Evolutionary conservation across 2,329 filamentous ascomycete genomes (phyloP).

Genomic region (Periconia digitata): DNA sequence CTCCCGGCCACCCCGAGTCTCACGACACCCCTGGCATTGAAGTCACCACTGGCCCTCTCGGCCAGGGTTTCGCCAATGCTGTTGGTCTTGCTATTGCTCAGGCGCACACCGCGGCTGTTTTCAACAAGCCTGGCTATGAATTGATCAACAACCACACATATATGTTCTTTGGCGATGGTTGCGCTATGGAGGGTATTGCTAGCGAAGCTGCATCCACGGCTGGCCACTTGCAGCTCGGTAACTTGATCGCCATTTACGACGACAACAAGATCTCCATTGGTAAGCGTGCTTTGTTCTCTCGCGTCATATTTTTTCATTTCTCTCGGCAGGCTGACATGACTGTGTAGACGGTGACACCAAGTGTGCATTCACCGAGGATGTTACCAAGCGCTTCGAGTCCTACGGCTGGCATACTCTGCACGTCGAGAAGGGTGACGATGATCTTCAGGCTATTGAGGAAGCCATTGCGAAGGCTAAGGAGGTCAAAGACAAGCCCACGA

Average conservation of each 20-base stretch:
- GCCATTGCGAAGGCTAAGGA: slow-evolving; percentile 83
- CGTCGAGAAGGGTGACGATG: slow-evolving; percentile 85
- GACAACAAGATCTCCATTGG: slow-evolving; percentile 95
- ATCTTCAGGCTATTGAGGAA: slow-evolving; percentile 83
- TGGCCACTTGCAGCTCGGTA: slow-evolving; percentile 95
- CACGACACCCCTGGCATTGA: slow-evolving; percentile 97
- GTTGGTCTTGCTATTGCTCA: slow-evolving; percentile 97
- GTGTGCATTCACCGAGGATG: slow-evolving; percentile 95
- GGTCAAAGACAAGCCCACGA: slow-evolving; percentile 92
- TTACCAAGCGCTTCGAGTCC: slow-evolving; percentile 88
- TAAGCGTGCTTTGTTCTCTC: slow-evolving; percentile 49
- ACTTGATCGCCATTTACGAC: slow-evolving; percentile 95
- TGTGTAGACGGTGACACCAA: slow-evolving; percentile 85
- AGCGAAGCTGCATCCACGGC: slow-evolving; percentile 89
- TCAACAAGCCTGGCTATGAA: slow-evolving; percentile 95
- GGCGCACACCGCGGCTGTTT: slow-evolving; percentile 83
- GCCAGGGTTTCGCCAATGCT: slow-evolving; percentile 95
- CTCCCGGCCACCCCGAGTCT: slow-evolving; percentile 92
- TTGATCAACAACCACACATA: slow-evolving; percentile 97
- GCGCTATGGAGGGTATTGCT: slow-evolving; percentile 97
- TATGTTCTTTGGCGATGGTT: slow-evolving; percentile 95
- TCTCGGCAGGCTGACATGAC: slow-evolving; percentile 14
- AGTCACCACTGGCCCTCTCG: slow-evolving; percentile 96
- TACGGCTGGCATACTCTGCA: slow-evolving; percentile 93
- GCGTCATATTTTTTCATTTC: neutral